These are phyloP conservation scores for Nakaseomyces bracarensis DNA, from an alignment of 1,139 yeast species.

Conservation along the genomic window DNA sequence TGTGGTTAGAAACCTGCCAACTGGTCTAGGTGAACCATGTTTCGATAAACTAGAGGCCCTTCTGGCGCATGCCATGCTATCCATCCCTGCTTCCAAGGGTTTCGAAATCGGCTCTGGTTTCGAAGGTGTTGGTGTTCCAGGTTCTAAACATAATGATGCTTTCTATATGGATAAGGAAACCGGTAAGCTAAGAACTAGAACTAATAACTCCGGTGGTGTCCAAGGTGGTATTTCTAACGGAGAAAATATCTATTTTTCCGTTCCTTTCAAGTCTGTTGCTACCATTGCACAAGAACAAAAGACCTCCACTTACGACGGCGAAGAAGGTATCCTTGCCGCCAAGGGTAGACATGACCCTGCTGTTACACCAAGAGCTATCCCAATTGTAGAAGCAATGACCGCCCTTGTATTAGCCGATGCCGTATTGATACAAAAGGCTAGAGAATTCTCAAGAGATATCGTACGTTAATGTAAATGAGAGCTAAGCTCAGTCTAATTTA, in stretches of 20 bases:
- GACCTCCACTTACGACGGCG: slow-evolving; percentile 83
- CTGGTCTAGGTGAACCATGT: slow-evolving; percentile 95
- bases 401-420: slow-evolving; percentile 88
- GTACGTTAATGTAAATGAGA: slow-evolving; percentile 13
- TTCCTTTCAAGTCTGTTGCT: slow-evolving; percentile 97
- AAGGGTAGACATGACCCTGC: slow-evolving; percentile 98
- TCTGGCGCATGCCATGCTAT: slow-evolving; percentile 95
- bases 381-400: slow-evolving; percentile 97
- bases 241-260: slow-evolving; percentile 85
- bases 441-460: slow-evolving; percentile 41
- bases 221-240: slow-evolving; percentile 98
- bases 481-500: neutral
- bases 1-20: slow-evolving; percentile 86
- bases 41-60: slow-evolving; percentile 93
- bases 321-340: slow-evolving; percentile 80
- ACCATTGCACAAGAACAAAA: slow-evolving; percentile 89
- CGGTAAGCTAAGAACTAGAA: slow-evolving; percentile 65
- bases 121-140: slow-evolving; percentile 80
- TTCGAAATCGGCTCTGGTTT: slow-evolving; percentile 97
- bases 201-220: slow-evolving; percentile 93
- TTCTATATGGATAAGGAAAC: slow-evolving; percentile 51
- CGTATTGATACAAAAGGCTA: slow-evolving; percentile 72
- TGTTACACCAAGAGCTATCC: slow-evolving; percentile 97
- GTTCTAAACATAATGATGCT: slow-evolving; percentile 88
- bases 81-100: slow-evolving; percentile 96